A percentile compares a stretch with the other conserved stretches of the same genome.
Evolutionary conservation across 208 protist genomes (phyloP).

Genomic region (Wallacemonas rigidus): DNA sequence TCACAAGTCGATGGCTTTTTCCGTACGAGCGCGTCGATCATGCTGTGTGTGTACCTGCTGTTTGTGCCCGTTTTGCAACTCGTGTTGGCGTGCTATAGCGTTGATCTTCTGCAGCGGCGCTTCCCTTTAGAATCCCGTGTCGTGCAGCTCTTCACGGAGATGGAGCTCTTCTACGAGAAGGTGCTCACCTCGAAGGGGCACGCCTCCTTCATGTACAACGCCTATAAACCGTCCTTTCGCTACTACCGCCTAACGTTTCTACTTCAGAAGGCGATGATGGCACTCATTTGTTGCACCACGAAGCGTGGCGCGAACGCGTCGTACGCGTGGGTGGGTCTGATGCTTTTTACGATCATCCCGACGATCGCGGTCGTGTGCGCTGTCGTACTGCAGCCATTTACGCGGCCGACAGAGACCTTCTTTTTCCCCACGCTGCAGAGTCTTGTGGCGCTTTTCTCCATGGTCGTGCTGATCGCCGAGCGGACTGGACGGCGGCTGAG

Average conservation of each 20-base stretch:
- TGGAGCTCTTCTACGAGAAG: conserved; percentile 73
- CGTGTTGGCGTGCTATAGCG: conserved; percentile 44
- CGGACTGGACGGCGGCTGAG: conserved; percentile 25
- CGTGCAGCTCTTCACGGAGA: conserved; percentile 50
- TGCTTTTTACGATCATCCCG: conserved; percentile 48
- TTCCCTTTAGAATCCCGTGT: conserved; percentile 70
- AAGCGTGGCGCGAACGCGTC: conserved; percentile 17
- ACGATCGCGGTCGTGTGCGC: conserved; percentile 38
- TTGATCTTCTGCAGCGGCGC: conserved; percentile 48
- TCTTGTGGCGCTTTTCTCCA: conserved; percentile 41
- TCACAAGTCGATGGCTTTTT: conserved; percentile 43
- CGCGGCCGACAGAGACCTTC: conserved; percentile 49
- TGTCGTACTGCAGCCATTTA: conserved; percentile 44
- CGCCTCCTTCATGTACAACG: conserved; percentile 56
- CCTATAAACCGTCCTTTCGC: conserved; percentile 56
- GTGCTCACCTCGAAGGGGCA: conserved; percentile 56
- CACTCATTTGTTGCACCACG: conserved; percentile 43
- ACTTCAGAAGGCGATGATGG: conserved; percentile 63
- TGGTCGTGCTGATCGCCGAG: conserved; percentile 37
- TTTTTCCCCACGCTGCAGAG: conserved; percentile 51
- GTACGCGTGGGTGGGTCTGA: conserved; percentile 42
- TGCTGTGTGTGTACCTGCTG: conserved; percentile 48
- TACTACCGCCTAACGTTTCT: conserved; percentile 67
- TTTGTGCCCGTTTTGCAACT: conserved; percentile 60
- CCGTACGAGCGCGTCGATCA: conserved; percentile 28